Evolutionary conservation across 371 early-diverging fungal genomes (phyloP).

Genomic region (Mortierella sp.): DNA sequence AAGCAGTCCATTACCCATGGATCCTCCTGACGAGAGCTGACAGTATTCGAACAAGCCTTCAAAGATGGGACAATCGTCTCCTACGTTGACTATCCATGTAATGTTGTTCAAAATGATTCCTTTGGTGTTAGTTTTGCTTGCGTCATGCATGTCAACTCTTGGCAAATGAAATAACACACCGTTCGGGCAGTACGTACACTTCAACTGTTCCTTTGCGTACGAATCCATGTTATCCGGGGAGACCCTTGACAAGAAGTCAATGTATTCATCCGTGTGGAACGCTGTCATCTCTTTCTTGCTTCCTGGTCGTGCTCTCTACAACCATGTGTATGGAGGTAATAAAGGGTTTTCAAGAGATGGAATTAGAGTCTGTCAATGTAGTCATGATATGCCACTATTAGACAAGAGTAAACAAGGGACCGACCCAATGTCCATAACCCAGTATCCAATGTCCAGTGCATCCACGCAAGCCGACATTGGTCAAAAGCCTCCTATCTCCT

Average conservation of each 20-base stretch:
- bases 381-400: too few species aligned
- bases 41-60: conserved; percentile 98
- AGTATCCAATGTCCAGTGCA: too few species aligned
- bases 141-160: neutral
- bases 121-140: neutral
- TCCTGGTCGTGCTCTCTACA: conserved; percentile 87
- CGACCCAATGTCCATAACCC: too few species aligned
- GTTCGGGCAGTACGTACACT: conserved; percentile 66
- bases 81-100: conserved; percentile 76
- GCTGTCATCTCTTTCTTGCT: conserved; percentile 95
- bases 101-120: too few species aligned
- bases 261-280: conserved; percentile 99
- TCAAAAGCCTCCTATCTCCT: too few species aligned
- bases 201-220: conserved; percentile 81
- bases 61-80: conserved; percentile 99
- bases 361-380: too few species aligned
- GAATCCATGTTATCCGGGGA: conserved; percentile 93
- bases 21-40: conserved; percentile 93
- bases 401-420: too few species aligned
- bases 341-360: neutral
- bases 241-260: conserved; percentile 96
- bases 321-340: neutral
- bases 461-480: too few species aligned
- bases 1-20: conserved; percentile 74
- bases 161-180: neutral